Evolutionary conservation across 2,329 filamentous ascomycete species (phyloP).

Genomic region (Cercospora brassicicola): DNA sequence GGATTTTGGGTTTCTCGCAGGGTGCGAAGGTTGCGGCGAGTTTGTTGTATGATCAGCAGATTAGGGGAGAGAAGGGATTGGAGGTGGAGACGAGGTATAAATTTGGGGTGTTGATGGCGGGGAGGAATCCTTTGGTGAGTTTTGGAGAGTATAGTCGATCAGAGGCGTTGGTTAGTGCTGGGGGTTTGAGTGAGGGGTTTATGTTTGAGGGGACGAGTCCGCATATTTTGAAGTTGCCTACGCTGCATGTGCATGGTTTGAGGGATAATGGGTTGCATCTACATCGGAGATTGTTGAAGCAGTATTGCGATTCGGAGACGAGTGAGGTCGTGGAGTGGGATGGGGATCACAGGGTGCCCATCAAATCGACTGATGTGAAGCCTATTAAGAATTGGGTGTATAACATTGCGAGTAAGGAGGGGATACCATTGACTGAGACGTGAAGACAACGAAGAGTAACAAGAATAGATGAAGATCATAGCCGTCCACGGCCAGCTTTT

Average conservation of each 20-base stretch:
- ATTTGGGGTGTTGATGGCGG: constrained; percentile 64
- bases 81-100: constrained; percentile 49
- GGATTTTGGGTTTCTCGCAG: constrained; percentile 53
- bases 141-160: constrained; percentile 46
- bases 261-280: constrained; percentile 60
- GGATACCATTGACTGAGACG: constrained; percentile 34
- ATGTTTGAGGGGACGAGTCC: constrained; percentile 46
- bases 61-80: constrained; percentile 45
- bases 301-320: constrained; percentile 60
- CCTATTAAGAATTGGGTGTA: constrained; percentile 56
- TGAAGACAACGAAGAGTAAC: not conserved
- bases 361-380: constrained; percentile 66
- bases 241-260: constrained; percentile 68
- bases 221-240: constrained; percentile 58
- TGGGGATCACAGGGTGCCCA: constrained; percentile 68
- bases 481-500: constrained; percentile 9
- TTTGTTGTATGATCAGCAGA: constrained; percentile 60
- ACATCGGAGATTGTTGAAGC: constrained; percentile 57
- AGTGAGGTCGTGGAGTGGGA: constrained; percentile 69
- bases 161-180: constrained; percentile 44
- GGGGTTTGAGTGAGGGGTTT: constrained; percentile 49
- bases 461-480: not conserved
- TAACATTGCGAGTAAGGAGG: constrained; percentile 53
- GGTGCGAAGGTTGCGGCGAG: constrained; percentile 52
- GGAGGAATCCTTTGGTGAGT: constrained; percentile 59